Base-by-base conservation (phyloP, 2,329 filamentous ascomycete species). In the Colletotrichum cereale region DNA sequence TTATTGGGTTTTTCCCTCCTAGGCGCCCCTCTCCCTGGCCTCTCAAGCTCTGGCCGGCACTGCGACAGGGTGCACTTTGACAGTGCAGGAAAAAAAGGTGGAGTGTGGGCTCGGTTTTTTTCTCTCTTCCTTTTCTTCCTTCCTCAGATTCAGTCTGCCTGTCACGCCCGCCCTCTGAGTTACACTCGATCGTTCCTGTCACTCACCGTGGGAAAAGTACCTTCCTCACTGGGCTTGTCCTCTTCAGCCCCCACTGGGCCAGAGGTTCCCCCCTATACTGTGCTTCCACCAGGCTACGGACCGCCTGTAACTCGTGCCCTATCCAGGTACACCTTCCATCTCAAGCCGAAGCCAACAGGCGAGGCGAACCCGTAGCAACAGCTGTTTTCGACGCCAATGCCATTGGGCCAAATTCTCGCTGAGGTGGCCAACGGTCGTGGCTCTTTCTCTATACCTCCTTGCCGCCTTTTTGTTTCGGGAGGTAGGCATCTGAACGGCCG, bases 1-100 rank as follows among this genome's bases (percentile, higher is more conserved):
- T 73, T 74, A 74, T 74, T 74, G 73, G 71, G 29, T 62, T 71
- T 71, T 62, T 63, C 42, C 21, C 60, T 52, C 48, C 48, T 64
- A 71, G 68, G 68, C 61, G 44, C 53, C 65, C 68, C 68, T 65
- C 68, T 71, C 68, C 50, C 38, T 52, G 47, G 34, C 60, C 47
- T 67, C 47, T 48, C 64, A 67, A 34, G 64, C 57, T 65, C 31
- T 50, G 47, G 55, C 21, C 50, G 67, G 56, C 63, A 48, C 61
- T 52, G 58, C 12, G 44, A 48, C 58, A 62, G 58, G 58, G 60
- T 50, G 34, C 60, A 62, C 60, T 52, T 52, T 71, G 57, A 52
- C 57, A 58, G 50, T 50, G 67, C 65, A 71, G 67, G 66, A 67
- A 61, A 71, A 70, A 67, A 61, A 53, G 56, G 67, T 67, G 63